Percentiles rank a stretch among this genome's conserved stretches.
phyloP scores from a whole-genome alignment of 805 yeast genomes.

The Lipomyces sp. region DNA sequence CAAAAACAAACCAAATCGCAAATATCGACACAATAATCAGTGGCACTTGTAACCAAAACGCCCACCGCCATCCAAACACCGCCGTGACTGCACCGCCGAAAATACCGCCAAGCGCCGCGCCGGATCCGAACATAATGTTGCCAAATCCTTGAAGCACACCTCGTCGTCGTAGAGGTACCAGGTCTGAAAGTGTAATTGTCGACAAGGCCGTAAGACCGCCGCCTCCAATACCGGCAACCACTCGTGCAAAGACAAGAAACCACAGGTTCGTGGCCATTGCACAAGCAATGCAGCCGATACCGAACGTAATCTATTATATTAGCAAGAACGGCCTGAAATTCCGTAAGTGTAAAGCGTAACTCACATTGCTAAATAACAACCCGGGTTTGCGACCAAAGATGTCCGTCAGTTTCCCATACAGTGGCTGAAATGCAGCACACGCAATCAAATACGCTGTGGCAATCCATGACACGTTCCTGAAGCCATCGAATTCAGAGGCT shows the following conservation, averaged over 20 bases:
- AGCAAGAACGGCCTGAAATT: background rate
- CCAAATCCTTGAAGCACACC: slow-evolving; percentile 74
- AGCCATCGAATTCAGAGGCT: slow-evolving; percentile 61
- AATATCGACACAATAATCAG: slow-evolving; percentile 63
- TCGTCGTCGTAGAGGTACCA: slow-evolving; percentile 67
- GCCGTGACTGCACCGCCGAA: slow-evolving; percentile 52
- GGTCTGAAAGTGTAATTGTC: slow-evolving; percentile 69
- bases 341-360: slow-evolving; percentile 19
- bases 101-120: slow-evolving; percentile 64
- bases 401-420: slow-evolving; percentile 74
- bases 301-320: slow-evolving; percentile 46
- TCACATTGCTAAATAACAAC: slow-evolving; percentile 50
- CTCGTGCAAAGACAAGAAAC: slow-evolving; percentile 49
- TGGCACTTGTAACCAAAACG: slow-evolving; percentile 41
- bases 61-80: slow-evolving; percentile 59
- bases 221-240: slow-evolving; percentile 79
- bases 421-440: slow-evolving; percentile 75
- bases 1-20: slow-evolving; percentile 68
- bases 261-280: slow-evolving; percentile 48
- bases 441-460: slow-evolving; percentile 75
- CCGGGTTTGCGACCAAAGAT: slow-evolving; percentile 54
- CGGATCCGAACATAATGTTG: slow-evolving; percentile 69
- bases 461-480: slow-evolving; percentile 67
- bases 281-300: slow-evolving; percentile 56
- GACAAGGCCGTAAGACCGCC: slow-evolving; percentile 72